Evolutionary conservation across 108 stramenopile species (phyloP), one percentile per base, ranked within the genome.

Genomic region (Skeletonema tropicum): DNA sequence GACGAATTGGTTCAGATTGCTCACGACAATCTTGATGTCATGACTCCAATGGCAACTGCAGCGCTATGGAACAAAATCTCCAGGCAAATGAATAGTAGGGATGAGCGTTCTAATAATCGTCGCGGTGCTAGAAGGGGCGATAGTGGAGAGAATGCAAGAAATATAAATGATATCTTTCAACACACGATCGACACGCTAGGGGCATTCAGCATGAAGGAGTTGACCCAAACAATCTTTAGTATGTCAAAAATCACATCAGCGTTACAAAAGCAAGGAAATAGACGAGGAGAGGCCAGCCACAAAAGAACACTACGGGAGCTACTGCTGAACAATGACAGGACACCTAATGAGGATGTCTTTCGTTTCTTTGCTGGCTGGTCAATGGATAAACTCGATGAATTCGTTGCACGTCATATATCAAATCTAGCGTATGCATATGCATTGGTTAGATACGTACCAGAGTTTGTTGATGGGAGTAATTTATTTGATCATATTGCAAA

Each of bases 371-470:
- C 52, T 55, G 8, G 7, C 10, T 9, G 7, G 2, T 55, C 52
- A 10, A 55, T 23, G 21, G 23, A 23, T 0, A 55, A 10, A 9
- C 21, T 21, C 6, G 15, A 55, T 55, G 2, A 55, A 55, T 55
- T 55, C 9, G 52, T 25, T 23, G 52, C 52, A 0, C 19, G 52
- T 2, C 6, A 55, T 10, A 1, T 55, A 25, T 55, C 52, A 25
- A 55, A 55, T 55, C 52, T 55, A 5, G 21, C 52, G 7, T 55
- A 55, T 6, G 69, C 69, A 2, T 70, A 59, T 70, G 69, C 36
- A 3, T 6, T 70, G 19, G 19, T 31, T 0, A 3, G n/a, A 33
- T 29, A 19, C 12, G 69, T 39, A 12, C 38, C 38, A 2, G 2
- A 39, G 38, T 39, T 39, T 12, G 38, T 12, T 12, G 38, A 39